Percentiles rank a stretch among this genome's conserved stretches.
Evolutionary conservation across 345 rosid genomes (phyloP).

Genomic region (Brassica incana): DNA sequence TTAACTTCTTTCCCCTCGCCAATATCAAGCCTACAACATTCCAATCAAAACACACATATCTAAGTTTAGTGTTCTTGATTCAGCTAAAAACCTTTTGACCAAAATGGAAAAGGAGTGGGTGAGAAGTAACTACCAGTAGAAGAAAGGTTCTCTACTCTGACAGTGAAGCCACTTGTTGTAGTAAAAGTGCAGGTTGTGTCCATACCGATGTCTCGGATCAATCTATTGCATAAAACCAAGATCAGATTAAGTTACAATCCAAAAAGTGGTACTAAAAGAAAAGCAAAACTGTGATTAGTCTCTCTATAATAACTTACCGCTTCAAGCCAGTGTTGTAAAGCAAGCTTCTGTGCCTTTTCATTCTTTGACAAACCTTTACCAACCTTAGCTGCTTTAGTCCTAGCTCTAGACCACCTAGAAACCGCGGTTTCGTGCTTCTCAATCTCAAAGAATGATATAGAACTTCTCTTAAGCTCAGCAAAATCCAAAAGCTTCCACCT

Average conservation of each 20-base stretch:
- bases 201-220: constrained; percentile 92
- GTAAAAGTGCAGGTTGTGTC: constrained; percentile 87
- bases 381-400: constrained; percentile 78
- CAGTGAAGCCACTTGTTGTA: constrained; percentile 71
- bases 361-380: constrained; percentile 95
- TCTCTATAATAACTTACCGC: constrained; percentile 41
- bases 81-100: neutral
- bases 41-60: constrained; percentile 10
- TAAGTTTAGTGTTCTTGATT: constrained; percentile 24
- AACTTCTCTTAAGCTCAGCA: constrained; percentile 82
- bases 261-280: neutral
- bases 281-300: neutral
- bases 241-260: neutral
- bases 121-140: constrained; percentile 68
- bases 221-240: constrained; percentile 32
- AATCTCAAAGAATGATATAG: constrained; percentile 81
- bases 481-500: constrained; percentile 96
- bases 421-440: constrained; percentile 93
- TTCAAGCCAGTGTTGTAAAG: constrained; percentile 94
- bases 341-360: constrained; percentile 76
- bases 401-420: constrained; percentile 64
- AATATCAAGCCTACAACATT: constrained; percentile 74
- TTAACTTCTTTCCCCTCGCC: constrained; percentile 91
- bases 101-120: neutral
- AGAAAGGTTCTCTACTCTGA: constrained; percentile 92